These are phyloP conservation scores for Fusarium abutilonis DNA, from an alignment of 2,329 filamentous ascomycete genomes.

Conservation along the genomic window DNA sequence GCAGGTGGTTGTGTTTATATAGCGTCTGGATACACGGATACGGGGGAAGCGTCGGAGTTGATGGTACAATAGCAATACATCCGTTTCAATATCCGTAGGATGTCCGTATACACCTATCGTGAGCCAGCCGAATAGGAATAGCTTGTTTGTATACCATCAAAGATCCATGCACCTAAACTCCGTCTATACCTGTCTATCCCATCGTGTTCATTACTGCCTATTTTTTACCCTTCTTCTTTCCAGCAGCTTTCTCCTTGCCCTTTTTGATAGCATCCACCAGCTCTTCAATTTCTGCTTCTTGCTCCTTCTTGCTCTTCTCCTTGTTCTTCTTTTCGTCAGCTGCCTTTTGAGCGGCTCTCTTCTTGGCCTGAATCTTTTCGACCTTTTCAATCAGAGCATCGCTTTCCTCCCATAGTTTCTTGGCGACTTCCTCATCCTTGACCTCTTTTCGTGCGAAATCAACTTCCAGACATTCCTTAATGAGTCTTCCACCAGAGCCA, in stretches of 20 bases:
- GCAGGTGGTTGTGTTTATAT: constrained; percentile 5
- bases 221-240: constrained; percentile 43
- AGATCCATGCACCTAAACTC: constrained; percentile 31
- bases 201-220: constrained; percentile 30
- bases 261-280: constrained; percentile 59
- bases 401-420: constrained; percentile 89
- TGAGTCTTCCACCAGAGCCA: constrained; percentile 72
- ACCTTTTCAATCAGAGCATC: constrained; percentile 86
- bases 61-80: not conserved
- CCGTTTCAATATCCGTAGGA: constrained; percentile 14
- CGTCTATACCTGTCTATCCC: constrained; percentile 37
- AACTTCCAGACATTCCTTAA: constrained; percentile 89
- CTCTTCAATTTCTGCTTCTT: constrained; percentile 47
- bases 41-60: constrained; percentile 27
- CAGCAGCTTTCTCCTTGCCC: constrained; percentile 47
- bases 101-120: not conserved
- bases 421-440: constrained; percentile 79
- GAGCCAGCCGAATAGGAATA: not conserved
- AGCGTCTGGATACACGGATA: constrained; percentile 20
- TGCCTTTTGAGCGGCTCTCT: constrained; percentile 56
- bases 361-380: constrained; percentile 71
- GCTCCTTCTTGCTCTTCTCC: constrained; percentile 51
- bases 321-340: constrained; percentile 49
- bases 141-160: constrained; percentile 7
- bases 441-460: constrained; percentile 78